These are phyloP conservation scores for Clarireedia paspali DNA, from an alignment of 2,329 filamentous ascomycete species.

Conservation along the genomic window DNA sequence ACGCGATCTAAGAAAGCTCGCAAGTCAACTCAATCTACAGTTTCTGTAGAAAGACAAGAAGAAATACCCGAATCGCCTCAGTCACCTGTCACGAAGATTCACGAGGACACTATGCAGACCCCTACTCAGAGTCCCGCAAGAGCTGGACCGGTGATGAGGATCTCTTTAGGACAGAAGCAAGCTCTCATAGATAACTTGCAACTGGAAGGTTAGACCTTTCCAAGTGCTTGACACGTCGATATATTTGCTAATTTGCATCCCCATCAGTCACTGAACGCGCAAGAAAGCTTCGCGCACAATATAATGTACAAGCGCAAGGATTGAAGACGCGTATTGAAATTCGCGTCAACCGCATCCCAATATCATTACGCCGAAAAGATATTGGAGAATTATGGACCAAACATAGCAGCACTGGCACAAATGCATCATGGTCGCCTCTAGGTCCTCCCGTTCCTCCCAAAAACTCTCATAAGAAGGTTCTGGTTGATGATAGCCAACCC, in stretches of 20 bases:
- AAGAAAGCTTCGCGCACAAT: conserved; percentile 80
- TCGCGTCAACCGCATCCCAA: conserved; percentile 86
- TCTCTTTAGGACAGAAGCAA: conserved; percentile 71
- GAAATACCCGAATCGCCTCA: conserved; percentile 24
- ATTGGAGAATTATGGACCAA: conserved; percentile 65
- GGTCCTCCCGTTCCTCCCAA: conserved; percentile 12
- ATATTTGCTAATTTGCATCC: conserved; percentile 12
- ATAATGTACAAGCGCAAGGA: conserved; percentile 79
- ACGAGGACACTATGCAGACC: conserved; percentile 25
- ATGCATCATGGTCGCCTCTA: conserved; percentile 5
- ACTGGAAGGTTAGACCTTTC: conserved; percentile 61
- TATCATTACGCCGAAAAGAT: conserved; percentile 66
- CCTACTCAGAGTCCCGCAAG: conserved; percentile 52
- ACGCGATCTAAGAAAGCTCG: conserved; percentile 37
- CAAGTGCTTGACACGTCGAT: not conserved
- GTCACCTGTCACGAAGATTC: conserved; percentile 31
- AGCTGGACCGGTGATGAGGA: conserved; percentile 47
- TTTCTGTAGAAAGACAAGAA: conserved; percentile 22
- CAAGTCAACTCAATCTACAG: conserved; percentile 34
- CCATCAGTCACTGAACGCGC: conserved; percentile 73
- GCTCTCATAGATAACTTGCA: conserved; percentile 83
- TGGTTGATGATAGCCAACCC: conserved; percentile 19
- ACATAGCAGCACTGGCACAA: conserved; percentile 14
- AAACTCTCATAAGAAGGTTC: conserved; percentile 20
- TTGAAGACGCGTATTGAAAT: conserved; percentile 82